Percentiles rank a stretch among this genome's conserved stretches.
These are phyloP conservation scores for Corynespora cassiicola DNA, from an alignment of 2,329 filamentous ascomycete genomes.

Conservation along the genomic window DNA sequence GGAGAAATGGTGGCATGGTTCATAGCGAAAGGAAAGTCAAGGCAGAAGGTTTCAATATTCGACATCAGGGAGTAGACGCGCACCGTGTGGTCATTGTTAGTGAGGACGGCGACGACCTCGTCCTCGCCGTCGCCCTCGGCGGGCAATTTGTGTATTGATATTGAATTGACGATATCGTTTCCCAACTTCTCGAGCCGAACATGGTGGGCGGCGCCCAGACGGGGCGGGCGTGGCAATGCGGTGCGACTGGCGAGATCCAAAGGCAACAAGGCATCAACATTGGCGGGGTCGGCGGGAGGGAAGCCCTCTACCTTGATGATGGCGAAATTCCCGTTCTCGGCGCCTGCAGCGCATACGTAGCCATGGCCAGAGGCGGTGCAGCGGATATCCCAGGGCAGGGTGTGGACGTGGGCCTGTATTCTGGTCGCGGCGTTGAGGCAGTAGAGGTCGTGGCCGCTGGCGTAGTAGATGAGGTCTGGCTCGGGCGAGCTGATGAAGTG, in stretches of 20 bases:
- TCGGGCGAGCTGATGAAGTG: conserved; percentile 86
- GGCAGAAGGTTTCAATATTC: conserved; percentile 70
- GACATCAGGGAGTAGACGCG: conserved; percentile 79
- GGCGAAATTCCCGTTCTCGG: conserved; percentile 83
- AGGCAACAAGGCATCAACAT: conserved; percentile 65
- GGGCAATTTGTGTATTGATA: conserved; percentile 65
- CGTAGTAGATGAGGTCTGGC: conserved; percentile 82
- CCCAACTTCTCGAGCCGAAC: conserved; percentile 66
- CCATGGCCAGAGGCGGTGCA: conserved; percentile 87
- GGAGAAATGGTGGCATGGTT: conserved; percentile 96
- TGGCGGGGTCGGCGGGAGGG: conserved; percentile 49
- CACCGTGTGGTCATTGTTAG: conserved; percentile 92
- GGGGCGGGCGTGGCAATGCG: conserved; percentile 42
- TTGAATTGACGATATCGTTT: conserved; percentile 70
- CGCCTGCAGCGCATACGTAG: conserved; percentile 89
- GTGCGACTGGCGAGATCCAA: conserved; percentile 51
- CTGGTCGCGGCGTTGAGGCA: conserved; percentile 68
- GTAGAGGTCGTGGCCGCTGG: conserved; percentile 70
- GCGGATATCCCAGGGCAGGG: conserved; percentile 73
- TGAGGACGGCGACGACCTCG: conserved; percentile 75
- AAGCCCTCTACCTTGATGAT: conserved; percentile 69
- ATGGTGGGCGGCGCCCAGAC: conserved; percentile 36
- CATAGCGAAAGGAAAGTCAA: conserved; percentile 82
- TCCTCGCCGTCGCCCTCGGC: conserved; percentile 51
- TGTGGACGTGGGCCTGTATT: conserved; percentile 75